Conservation (phyloP, 2,329 filamentous ascomycete species). For the Lasiodiplodia gonubiensis region DNA sequence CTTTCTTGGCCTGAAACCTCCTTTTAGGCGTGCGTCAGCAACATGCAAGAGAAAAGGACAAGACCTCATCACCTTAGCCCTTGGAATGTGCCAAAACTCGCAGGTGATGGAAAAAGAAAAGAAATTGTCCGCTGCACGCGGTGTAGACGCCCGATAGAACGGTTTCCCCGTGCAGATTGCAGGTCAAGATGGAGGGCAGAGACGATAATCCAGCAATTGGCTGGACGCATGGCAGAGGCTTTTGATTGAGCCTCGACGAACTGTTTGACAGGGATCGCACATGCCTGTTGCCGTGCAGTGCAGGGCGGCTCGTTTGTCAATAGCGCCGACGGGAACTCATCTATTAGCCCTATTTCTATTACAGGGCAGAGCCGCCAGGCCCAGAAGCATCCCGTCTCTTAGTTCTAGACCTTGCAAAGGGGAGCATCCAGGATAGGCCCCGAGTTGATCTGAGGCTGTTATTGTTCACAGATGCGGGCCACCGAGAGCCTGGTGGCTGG, state of each 20-base stretch:
- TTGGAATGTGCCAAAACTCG: neutral
- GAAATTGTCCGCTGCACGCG: neutral
- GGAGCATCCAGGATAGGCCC: neutral
- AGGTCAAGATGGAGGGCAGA: neutral
- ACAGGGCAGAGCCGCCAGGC: neutral
- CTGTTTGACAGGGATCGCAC: neutral
- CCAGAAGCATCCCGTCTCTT: neutral
- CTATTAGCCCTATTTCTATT: neutral
- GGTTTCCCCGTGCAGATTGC: neutral
- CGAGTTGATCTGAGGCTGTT: neutral
- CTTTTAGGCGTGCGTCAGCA: neutral
- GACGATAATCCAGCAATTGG: conserved; percentile 12
- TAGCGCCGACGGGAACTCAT: neutral
- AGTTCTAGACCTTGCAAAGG: neutral
- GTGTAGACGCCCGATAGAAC: neutral
- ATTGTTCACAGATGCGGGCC: neutral
- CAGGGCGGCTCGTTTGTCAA: conserved; percentile 6
- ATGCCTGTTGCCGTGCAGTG: neutral
- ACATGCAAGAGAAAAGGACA: neutral
- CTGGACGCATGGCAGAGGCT: neutral
- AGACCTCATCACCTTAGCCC: neutral
- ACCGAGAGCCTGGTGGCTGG: neutral
- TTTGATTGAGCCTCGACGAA: neutral
- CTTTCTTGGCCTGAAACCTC: neutral
- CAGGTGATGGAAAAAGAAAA: conserved; percentile 8